phyloP scores from a whole-genome alignment of 306 rosid genomes.

The Malus asiatica region DNA sequence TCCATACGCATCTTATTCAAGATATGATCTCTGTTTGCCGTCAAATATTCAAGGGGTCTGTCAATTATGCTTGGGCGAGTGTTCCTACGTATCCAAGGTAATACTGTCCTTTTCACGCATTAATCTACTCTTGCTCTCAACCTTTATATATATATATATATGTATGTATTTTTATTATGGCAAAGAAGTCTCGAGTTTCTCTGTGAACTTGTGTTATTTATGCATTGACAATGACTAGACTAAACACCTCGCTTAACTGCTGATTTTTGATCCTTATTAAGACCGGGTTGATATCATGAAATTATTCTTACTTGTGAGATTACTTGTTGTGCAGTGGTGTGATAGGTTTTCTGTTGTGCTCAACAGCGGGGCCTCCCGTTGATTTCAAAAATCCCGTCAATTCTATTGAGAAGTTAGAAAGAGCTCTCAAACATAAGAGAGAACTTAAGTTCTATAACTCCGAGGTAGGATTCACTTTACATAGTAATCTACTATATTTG shows the following conservation, averaged over 20 bases:
- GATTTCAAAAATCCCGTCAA: constrained; percentile 79
- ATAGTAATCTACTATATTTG: background rate
- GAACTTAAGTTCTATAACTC: constrained; percentile 87
- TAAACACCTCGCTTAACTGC: too few species aligned
- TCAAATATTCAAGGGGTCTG: constrained; percentile 80
- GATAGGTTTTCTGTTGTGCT: constrained; percentile 84
- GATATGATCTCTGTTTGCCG: constrained; percentile 68
- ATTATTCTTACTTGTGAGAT: background rate
- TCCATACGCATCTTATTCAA: constrained; percentile 91
- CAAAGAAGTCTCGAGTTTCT: background rate
- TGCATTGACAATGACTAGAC: background rate
- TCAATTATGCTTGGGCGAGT: constrained; percentile 86
- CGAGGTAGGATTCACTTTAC: constrained; percentile 38
- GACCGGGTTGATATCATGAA: background rate
- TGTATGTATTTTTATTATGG: background rate
- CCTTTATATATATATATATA: background rate
- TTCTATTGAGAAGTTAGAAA: constrained; percentile 77
- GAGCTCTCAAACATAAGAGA: constrained; percentile 63
- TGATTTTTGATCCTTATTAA: background rate
- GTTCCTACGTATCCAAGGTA: constrained; percentile 98
- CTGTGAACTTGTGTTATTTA: background rate
- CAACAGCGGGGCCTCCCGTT: constrained; percentile 78
- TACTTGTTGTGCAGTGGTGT: constrained; percentile 58
- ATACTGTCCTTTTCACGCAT: background rate
- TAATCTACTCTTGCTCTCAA: background rate